Conservation (phyloP, 768 basidiomycete species). For the Boletus reticuloceps region DNA sequence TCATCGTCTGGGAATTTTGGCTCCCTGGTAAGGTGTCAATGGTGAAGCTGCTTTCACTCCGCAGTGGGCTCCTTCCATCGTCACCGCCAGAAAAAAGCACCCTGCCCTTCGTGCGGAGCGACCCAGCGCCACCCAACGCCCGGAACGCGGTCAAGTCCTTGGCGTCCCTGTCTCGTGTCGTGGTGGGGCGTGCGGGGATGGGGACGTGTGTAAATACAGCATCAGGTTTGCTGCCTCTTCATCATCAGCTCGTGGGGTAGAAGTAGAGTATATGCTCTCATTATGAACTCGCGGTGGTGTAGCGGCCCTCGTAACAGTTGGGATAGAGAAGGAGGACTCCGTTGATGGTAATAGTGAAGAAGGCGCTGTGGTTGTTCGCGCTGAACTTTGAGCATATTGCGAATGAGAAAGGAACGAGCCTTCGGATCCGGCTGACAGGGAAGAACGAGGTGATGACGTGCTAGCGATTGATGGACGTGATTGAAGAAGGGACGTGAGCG, state of each 20-base stretch:
- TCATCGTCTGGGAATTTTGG: conserved; percentile 22
- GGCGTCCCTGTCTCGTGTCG: conserved; percentile 42
- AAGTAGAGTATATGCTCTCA: conserved; percentile 42
- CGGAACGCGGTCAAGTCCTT: conserved; percentile 58
- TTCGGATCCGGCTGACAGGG: conserved; percentile 66
- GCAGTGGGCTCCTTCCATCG: conserved; percentile 23
- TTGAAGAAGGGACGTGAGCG: conserved; percentile 69
- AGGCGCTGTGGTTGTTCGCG: conserved; percentile 46
- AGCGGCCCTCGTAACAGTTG: conserved; percentile 22
- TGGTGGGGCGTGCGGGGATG: conserved; percentile 65
- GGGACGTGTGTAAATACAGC: conserved; percentile 81
- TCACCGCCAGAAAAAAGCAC: conserved; percentile 61
- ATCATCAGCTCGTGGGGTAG: conserved; percentile 62
- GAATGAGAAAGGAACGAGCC: conserved; percentile 61
- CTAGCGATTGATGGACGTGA: conserved; percentile 61
- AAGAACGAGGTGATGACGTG: conserved; percentile 69
- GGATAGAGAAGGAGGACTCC: conserved; percentile 37
- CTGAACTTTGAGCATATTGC: conserved; percentile 66
- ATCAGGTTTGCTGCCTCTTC: conserved; percentile 82
- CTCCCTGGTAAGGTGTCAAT: conserved; percentile 25
- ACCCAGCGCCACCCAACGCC: conserved; percentile 45
- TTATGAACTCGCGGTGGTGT: conserved; percentile 35
- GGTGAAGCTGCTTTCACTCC: conserved; percentile 28
- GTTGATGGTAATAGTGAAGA: conserved; percentile 39
- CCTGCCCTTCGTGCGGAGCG: conserved; percentile 59